Base-by-base conservation (phyloP, 2,329 filamentous ascomycete genomes). In the Penicillium hordei region DNA sequence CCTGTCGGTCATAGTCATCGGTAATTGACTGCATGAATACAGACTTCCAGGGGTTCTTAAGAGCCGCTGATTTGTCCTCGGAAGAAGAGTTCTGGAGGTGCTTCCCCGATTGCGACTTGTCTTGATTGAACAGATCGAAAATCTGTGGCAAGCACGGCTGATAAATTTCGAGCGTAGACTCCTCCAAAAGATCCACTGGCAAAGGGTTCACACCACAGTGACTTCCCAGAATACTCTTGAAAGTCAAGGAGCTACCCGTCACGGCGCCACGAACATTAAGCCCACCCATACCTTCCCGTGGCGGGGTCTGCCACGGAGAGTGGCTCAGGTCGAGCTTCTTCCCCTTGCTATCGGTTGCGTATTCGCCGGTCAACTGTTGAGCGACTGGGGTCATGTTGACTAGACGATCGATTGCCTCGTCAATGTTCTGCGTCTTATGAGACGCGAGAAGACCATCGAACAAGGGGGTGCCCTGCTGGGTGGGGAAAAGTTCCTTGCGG, bases 141-240 rank as follows among this genome's bases (percentile, higher is more conserved):
- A 77, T 69, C 34, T 75, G 72, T 4, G 75, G 71, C 31, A 77
- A 55, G 45, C 75, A 78, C 2, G 75, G 75, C 58, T 78, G 75
- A 53, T 77, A 78, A 23, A 76, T 73, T 8, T 72, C 66, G 1
- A 69, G 61, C 31, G 59, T 50, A 3, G 70, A 67, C 52, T 78
- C 75, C 34, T 76, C 73, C 38, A 75, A 64, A 40, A 77, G 71
- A 56, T 78, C 75, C 0, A 77, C 75, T 0, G 75, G 73, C 21
- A 78, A 61, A 6, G 75, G 72, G 23, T 72, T 68, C 6, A 76
- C 74, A 43, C 75, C 75, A 52, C 75, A 78, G 48, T 77, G 73
- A 43, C 73, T 76, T 8, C 68, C 69, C 19, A 77, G 58, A 15
- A 76, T 52, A 55, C 72, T 75, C 56, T 78, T 77, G 17, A 78